Evolutionary conservation across 331 rosid species (phyloP), one percentile per base, ranked within the genome.

Genomic region (Saraca asoca): DNA sequence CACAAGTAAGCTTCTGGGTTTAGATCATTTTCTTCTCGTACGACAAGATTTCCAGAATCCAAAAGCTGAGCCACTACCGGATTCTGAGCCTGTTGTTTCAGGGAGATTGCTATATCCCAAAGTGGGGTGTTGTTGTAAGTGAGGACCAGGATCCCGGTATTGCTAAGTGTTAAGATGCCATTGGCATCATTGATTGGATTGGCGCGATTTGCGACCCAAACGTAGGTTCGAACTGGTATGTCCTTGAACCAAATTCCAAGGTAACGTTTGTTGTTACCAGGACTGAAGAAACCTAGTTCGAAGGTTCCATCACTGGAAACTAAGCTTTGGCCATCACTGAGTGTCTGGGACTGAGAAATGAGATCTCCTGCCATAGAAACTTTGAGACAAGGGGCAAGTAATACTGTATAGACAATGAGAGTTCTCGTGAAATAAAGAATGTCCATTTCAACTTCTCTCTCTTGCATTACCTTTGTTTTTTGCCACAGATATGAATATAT

Each of bases 231-330:
- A 24, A 24, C 3, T 24, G 31, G 31, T 1, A 24, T 24, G 31
- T 24, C 3, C 31, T 24, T 24, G 31, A 24, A 24, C 31, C 31
- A 24, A 24, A 24, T 24, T 24, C 31, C 31, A 24, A 24, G 31
- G 31, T 24, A 24, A 24, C 31, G 31, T 24, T 24, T 1, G 31
- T n/a, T 1, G 31, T 24, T 24, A n/a, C n/a, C 73, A 0, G 79
- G 78, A 58, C 69, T 53, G 70, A 77, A 78, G 78, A 78, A 78
- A 61, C 82, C 82, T 55, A 78, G 42, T 37, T 37, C 41, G 9
- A 37, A 37, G 7, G 29, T 6, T 4, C 68, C 68, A 5, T 39
- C 73, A 3, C 11, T 39, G 7, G 85, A 77, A 38, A 81, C 75
- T 34, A 81, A 42, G 24, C 78, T 73, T 29, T 0, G 42, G 35